A percentile compares a stretch with the other conserved stretches of the same genome.
Evolutionary conservation across 352 stramenopile genomes (phyloP).

Genomic region (Globisporangium middletonii): DNA sequence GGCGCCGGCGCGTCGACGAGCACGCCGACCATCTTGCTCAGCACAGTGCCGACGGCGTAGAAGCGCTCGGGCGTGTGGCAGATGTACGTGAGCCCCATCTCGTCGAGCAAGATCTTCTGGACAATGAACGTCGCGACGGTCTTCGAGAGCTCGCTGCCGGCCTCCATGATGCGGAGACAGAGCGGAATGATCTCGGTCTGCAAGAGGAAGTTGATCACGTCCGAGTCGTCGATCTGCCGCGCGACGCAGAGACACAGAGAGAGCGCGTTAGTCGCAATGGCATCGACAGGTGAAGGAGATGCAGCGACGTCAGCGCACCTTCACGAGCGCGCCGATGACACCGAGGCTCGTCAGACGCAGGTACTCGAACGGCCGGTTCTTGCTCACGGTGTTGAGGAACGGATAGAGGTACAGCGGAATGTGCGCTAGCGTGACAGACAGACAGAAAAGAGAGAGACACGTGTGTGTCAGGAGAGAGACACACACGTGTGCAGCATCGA

Average conservation of each 20-base stretch:
- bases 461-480: background rate
- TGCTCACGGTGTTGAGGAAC: constrained; percentile 98
- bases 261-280: background rate
- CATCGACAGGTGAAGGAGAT: background rate
- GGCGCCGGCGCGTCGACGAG: constrained; percentile 92
- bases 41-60: constrained; percentile 87
- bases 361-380: constrained; percentile 99
- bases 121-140: constrained; percentile 99
- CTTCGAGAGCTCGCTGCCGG: constrained; percentile 96
- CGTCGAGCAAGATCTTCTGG: constrained; percentile 98
- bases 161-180: constrained; percentile 99
- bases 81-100: constrained; percentile 98
- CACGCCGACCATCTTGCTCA: constrained; percentile 96
- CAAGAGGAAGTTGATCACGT: constrained; percentile 99
- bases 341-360: constrained; percentile 96
- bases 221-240: constrained; percentile 93
- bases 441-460: background rate
- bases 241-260: background rate
- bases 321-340: constrained; percentile 98
- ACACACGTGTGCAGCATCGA: background rate
- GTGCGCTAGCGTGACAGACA: constrained; percentile 60
- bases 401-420: constrained; percentile 99
- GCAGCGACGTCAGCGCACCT: constrained; percentile 34
- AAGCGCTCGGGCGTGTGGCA: constrained; percentile 96
- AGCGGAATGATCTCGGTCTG: constrained; percentile 99